Base-by-base conservation (phyloP, 176 grass and related monocot genomes). In the Hsuehochloa calcarea region DNA sequence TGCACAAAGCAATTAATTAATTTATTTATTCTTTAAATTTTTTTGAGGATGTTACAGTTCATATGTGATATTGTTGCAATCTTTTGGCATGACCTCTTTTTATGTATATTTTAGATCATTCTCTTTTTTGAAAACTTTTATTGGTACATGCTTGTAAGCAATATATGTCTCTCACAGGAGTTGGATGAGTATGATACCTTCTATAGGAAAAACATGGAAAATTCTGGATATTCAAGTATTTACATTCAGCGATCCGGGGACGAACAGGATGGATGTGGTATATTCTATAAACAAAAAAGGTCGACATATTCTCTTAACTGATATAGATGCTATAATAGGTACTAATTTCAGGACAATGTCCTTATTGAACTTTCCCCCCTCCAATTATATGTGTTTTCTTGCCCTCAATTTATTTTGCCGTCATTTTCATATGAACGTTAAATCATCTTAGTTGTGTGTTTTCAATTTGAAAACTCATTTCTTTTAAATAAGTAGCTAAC, bases 141-240 rank as follows among this genome's bases (percentile, higher is more conserved):
- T 39, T 80, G 15, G 62, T 70, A 86, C 35, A 46, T 78, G 23
- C 51, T 66, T 77, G 23, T 90, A 75, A 65, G 61, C 60, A 80
- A 82, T 88, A 66, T 75, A 52, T 79, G 39, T 88, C 52, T 60
- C 11, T 40, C 78, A 58, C 77, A 98, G 96, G 96, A 98, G 87
- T 89, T 98, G 69, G 93, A 98, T 78, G 96, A 95, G 72, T 98
- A 93, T 13, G 85, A 93, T 59, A 88, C 72, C 37, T 98, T 95
- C 84, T 98, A 98, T 68, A 95, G 80, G 81, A 98, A 95, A 77
- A 98, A 89, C 64, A 92, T 98, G 89, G 93, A 98, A 82, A 90
- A 16, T 75, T 77, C 85, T 78, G 96, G 96, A 76, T 98, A 98
- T 86, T 89, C 85, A 83, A 87, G 93, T 70, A 87, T 95, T 87